phyloP scores from a whole-genome alignment of 2,329 filamentous ascomycete genomes.

The Allantophomopsis cytisporea region DNA sequence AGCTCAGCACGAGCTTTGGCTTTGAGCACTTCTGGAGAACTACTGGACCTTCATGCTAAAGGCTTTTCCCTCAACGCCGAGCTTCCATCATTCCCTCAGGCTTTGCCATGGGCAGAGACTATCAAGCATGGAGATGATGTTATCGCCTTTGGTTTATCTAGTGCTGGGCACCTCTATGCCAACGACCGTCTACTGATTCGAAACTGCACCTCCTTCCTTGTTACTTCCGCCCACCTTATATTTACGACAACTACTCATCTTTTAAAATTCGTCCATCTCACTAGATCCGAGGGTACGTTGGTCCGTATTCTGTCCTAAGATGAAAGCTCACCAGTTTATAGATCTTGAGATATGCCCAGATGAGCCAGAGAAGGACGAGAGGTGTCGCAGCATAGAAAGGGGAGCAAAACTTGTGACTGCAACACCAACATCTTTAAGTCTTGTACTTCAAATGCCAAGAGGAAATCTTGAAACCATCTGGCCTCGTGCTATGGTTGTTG shows the following conservation, averaged over 20 bases:
- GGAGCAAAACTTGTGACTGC: slow-evolving; percentile 79
- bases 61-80: slow-evolving; percentile 7
- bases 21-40: slow-evolving; percentile 4
- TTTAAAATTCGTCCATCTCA: slow-evolving; percentile 85
- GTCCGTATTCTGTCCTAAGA: background rate
- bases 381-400: slow-evolving; percentile 83
- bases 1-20: slow-evolving; percentile 8
- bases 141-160: slow-evolving; percentile 47
- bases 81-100: slow-evolving; percentile 11
- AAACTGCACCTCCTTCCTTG: slow-evolving; percentile 83
- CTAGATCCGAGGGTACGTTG: slow-evolving; percentile 43
- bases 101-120: slow-evolving; percentile 20
- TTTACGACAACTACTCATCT: slow-evolving; percentile 89
- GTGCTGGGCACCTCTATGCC: slow-evolving; percentile 66
- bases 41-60: slow-evolving; percentile 15
- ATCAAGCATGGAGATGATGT: slow-evolving; percentile 9
- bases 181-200: slow-evolving; percentile 62
- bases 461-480: slow-evolving; percentile 94
- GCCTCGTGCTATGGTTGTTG: slow-evolving; percentile 82
- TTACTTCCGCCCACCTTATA: slow-evolving; percentile 72
- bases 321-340: slow-evolving; percentile 18
- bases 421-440: slow-evolving; percentile 73
- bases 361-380: slow-evolving; percentile 82
- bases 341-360: slow-evolving; percentile 74
- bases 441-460: slow-evolving; percentile 88